Evolutionary conservation across 306 rosid genomes (phyloP).

Genomic region (Vigna radiata): DNA sequence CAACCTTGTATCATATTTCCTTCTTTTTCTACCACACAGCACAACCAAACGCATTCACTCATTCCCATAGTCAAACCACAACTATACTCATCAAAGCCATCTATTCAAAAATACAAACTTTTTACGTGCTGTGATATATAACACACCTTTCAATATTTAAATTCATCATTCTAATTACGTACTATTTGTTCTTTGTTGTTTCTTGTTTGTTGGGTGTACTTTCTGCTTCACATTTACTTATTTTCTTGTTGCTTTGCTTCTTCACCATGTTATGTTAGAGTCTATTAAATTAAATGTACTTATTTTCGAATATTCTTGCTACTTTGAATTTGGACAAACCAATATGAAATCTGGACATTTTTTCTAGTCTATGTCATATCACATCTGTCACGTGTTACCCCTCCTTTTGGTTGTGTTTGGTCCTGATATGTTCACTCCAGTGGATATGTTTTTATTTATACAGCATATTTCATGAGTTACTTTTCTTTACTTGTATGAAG

Average conservation of each 20-base stretch:
- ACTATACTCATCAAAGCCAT: neutral
- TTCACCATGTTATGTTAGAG: neutral
- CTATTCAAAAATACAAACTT: neutral
- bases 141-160: neutral
- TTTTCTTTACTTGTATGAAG: neutral
- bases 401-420: neutral
- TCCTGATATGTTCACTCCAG: neutral
- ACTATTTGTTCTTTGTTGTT: neutral
- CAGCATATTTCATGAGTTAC: neutral
- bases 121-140: no score
- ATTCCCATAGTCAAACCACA: conserved; percentile 27
- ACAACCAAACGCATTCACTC: conserved; percentile 28
- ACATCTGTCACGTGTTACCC: neutral
- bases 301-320: conserved; percentile 7
- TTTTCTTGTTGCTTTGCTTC: neutral
- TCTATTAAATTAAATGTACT: neutral
- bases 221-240: neutral
- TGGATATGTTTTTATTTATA: conserved; percentile 4
- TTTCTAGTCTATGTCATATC: conserved; percentile 5
- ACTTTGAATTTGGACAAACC: neutral
- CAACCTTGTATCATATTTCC: conserved; percentile 45
- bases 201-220: no score
- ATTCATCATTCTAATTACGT: neutral
- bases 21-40: conserved; percentile 21
- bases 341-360: neutral